Conservation (phyloP, 148 eudicot species). For the Vaccinium macrocarpon region DNA sequence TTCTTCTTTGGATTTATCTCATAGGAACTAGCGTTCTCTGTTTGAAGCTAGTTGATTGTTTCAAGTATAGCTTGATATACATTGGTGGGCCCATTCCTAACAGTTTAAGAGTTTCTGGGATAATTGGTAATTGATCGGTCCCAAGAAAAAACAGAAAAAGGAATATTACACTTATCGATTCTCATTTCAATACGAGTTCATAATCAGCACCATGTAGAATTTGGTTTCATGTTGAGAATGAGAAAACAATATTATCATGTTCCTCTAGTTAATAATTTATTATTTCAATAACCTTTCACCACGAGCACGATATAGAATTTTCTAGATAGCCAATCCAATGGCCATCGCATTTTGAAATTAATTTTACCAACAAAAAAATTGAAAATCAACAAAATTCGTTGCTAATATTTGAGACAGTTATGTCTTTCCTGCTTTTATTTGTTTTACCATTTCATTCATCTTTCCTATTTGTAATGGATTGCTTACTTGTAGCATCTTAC, state of each 20-base stretch:
- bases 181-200: not conserved
- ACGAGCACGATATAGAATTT: not conserved
- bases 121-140: not conserved
- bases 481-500: constrained; percentile 5
- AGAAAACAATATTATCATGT: not conserved
- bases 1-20: not conserved
- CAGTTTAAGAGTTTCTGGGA: not conserved
- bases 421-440: not conserved
- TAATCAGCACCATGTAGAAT: not conserved
- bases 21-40: not conserved
- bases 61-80: not conserved
- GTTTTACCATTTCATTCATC: not conserved
- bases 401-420: not conserved
- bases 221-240: not conserved
- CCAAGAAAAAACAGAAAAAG: not conserved
- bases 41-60: not conserved
- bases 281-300: not conserved
- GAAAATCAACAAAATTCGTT: not conserved
- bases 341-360: not conserved
- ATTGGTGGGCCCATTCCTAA: not conserved
- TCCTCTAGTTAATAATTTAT: not conserved
- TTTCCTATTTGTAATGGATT: not conserved
- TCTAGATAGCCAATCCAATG: not conserved
- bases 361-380: not conserved
- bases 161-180: not conserved